Evolutionary conservation across 306 rosid genomes (phyloP).

Genomic region (Vigna nakashimae): DNA sequence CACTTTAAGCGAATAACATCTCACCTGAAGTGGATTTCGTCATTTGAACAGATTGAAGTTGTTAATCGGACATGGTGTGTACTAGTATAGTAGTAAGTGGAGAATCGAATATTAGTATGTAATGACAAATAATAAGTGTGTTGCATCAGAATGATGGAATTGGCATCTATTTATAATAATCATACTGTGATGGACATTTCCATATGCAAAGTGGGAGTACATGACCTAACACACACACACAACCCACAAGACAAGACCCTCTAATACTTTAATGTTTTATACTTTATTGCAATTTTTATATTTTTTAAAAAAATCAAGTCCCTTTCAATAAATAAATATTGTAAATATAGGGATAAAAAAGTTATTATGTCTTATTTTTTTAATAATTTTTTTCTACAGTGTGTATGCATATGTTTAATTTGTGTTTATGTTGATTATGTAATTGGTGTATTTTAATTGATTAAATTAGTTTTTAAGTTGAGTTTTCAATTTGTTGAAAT

Average conservation of each 20-base stretch:
- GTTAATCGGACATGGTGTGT: constrained; percentile 22
- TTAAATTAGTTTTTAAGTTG: too few species aligned
- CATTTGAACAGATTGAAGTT: constrained; percentile 43
- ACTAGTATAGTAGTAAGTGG: constrained; percentile 36
- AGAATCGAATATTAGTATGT: neutral
- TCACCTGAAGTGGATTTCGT: constrained; percentile 44
- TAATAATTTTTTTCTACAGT: too few species aligned
- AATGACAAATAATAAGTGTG: neutral
- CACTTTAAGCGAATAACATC: constrained; percentile 51
- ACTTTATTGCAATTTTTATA: too few species aligned
- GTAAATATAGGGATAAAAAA: too few species aligned
- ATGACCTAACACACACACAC: neutral
- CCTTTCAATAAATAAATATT: too few species aligned
- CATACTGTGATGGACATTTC: neutral
- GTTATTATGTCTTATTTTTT: too few species aligned
- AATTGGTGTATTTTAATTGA: too few species aligned
- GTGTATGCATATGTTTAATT: too few species aligned
- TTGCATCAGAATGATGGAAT: constrained; percentile 42
- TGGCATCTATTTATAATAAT: neutral
- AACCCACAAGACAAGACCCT: neutral
- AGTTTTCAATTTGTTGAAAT: too few species aligned
- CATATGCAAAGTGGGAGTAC: neutral
- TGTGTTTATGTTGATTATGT: too few species aligned
- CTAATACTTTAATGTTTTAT: neutral
- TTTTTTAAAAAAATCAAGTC: too few species aligned